Evolutionary conservation across 2,329 filamentous ascomycete genomes (phyloP).

Genomic region (Diaporthe caulivora): DNA sequence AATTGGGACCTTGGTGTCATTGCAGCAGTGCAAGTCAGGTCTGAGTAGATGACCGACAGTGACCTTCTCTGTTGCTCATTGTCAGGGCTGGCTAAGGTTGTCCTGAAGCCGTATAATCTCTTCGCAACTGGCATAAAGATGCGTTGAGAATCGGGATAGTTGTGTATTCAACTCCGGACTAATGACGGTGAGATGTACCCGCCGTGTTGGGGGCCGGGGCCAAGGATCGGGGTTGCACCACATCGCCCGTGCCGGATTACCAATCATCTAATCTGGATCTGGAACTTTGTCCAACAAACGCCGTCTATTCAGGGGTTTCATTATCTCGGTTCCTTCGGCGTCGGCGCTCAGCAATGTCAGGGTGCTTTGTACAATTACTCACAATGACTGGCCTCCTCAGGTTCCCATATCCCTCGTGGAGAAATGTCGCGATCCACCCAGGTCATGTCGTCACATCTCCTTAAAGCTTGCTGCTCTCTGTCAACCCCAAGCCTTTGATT

Average conservation of each 20-base stretch:
- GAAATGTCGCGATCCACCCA: background rate
- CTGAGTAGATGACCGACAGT: background rate
- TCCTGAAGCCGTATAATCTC: background rate
- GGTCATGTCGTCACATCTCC: background rate
- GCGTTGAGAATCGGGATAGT: background rate
- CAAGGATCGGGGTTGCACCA: background rate
- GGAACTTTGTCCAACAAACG: background rate
- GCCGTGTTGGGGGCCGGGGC: background rate
- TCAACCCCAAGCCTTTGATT: background rate
- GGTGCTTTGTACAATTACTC: background rate
- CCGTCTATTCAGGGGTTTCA: background rate
- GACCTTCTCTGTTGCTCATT: background rate
- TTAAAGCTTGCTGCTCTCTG: background rate
- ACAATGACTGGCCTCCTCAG: conserved; percentile 2
- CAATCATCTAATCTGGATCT: conserved; percentile 20
- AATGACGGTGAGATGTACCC: background rate
- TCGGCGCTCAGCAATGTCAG: background rate
- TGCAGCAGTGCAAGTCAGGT: background rate
- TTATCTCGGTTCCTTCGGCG: conserved; percentile 27
- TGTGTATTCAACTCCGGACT: background rate
- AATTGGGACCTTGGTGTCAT: background rate
- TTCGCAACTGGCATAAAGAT: background rate
- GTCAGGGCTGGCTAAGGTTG: background rate
- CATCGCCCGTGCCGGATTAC: conserved; percentile 22
- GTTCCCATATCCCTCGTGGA: background rate